phyloP scores from a whole-genome alignment of 306 rosid genomes.

The Cicer cuneatum region DNA sequence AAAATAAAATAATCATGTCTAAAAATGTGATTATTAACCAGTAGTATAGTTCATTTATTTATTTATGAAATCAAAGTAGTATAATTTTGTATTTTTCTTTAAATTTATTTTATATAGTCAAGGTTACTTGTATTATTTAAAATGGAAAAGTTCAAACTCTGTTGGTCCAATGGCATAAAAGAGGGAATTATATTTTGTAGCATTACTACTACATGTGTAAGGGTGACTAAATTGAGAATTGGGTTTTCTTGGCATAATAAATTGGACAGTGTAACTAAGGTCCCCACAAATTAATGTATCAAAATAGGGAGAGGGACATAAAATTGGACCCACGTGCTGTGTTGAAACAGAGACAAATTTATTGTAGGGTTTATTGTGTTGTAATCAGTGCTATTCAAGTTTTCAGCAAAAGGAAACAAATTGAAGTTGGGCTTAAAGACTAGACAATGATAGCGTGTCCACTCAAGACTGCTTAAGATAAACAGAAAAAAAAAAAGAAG shows the following conservation, averaged over 20 bases:
- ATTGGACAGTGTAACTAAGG: constrained; percentile 39
- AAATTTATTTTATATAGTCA: neutral
- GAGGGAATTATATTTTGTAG: neutral
- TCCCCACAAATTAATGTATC: constrained; percentile 33
- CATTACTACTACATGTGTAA: constrained; percentile 20
- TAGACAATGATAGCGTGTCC: neutral
- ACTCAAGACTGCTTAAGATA: neutral
- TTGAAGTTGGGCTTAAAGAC: constrained; percentile 1
- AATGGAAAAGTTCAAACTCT: neutral
- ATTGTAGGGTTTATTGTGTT: constrained; percentile 41
- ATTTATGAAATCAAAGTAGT: neutral
- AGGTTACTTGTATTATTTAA: neutral
- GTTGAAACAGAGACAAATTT: constrained; percentile 25
- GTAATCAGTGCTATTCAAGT: constrained; percentile 40
- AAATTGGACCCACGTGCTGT: constrained; percentile 47
- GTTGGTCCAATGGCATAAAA: neutral
- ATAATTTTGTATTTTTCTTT: neutral
- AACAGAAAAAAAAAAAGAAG: too few relatives aligned
- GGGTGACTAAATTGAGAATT: neutral
- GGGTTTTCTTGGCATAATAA: constrained; percentile 27
- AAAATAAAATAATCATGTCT: neutral
- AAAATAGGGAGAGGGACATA: constrained; percentile 25
- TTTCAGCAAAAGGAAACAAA: constrained; percentile 4
- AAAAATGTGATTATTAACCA: neutral
- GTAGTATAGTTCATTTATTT: too few relatives aligned